These are phyloP conservation scores for Castanea crenata DNA, from an alignment of 306 rosid species.

Conservation along the genomic window DNA sequence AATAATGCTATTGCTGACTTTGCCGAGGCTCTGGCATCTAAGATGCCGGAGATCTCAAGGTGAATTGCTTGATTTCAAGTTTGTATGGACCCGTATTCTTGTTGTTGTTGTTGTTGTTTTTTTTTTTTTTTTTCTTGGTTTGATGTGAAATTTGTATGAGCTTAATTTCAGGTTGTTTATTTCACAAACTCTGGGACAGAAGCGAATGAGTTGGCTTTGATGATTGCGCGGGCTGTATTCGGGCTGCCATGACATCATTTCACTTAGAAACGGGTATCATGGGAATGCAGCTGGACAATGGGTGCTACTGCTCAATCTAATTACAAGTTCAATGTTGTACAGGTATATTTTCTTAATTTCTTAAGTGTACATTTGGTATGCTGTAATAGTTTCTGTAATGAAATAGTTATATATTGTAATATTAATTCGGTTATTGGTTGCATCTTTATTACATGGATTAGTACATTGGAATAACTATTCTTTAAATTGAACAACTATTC, in stretches of 20 bases:
- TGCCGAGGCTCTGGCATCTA: conserved; percentile 45
- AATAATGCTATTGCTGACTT: conserved; percentile 38
- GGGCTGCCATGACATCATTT: conserved; percentile 43
- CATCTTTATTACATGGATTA: no score
- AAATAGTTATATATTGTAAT: no score
- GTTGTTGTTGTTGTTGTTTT: background rate
- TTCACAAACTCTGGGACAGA: conserved; percentile 56
- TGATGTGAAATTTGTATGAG: background rate
- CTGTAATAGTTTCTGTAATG: no score
- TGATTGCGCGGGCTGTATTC: conserved; percentile 47
- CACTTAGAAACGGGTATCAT: conserved; percentile 51
- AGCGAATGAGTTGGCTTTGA: conserved; percentile 48
- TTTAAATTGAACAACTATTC: no score
- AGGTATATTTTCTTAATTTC: conserved; percentile 18
- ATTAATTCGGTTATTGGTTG: no score
- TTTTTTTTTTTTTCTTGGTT: no score
- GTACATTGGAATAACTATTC: background rate
- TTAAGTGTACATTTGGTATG: no score
- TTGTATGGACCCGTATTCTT: background rate
- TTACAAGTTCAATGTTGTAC: conserved; percentile 45
- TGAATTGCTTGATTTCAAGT: background rate
- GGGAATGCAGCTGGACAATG: conserved; percentile 51
- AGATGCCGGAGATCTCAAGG: conserved; percentile 44
- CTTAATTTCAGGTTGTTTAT: conserved; percentile 34
- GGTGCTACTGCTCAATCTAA: conserved; percentile 36